Evolutionary conservation across 305 asterid genomes (phyloP).

Genomic region (Plantago lanceolata): DNA sequence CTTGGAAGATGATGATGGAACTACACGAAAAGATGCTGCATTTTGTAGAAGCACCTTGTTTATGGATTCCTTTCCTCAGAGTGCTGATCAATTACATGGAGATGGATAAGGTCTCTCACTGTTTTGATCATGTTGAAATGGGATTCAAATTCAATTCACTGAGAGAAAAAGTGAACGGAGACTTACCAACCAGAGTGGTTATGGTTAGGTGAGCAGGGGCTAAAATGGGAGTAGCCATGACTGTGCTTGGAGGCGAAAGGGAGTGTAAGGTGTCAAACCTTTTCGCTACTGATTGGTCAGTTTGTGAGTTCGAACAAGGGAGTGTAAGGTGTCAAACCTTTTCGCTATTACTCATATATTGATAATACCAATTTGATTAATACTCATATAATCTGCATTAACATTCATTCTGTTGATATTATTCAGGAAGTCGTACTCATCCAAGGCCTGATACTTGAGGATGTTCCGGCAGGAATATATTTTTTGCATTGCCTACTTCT

Average conservation of each 20-base stretch:
- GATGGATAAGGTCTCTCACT: too few relatives aligned
- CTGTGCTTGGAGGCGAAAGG: slow-evolving; percentile 54
- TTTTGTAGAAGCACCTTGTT: too few relatives aligned
- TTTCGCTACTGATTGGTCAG: slow-evolving; percentile 43
- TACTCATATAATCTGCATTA: not conserved
- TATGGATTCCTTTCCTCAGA: too few relatives aligned
- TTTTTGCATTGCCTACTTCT: slow-evolving; percentile 77
- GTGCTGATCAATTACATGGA: too few relatives aligned
- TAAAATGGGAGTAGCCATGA: slow-evolving; percentile 51
- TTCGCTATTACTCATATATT: not conserved
- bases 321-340: too few relatives aligned
- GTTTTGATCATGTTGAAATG: slow-evolving; percentile 46
- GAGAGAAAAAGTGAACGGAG: slow-evolving; percentile 37
- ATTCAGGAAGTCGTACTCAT: slow-evolving; percentile 82
- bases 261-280: slow-evolving; percentile 38
- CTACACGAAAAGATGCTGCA: too few relatives aligned
- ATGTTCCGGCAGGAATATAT: slow-evolving; percentile 56
- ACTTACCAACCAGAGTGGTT: slow-evolving; percentile 43
- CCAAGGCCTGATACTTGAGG: slow-evolving; percentile 88
- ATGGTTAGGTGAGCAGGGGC: slow-evolving; percentile 46
- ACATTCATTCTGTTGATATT: slow-evolving; percentile 15
- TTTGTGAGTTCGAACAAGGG: slow-evolving; percentile 24
- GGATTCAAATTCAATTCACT: slow-evolving; percentile 36
- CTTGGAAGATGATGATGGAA: too few relatives aligned
- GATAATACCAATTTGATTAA: not conserved